Evolutionary conservation across 1,284 basidiomycete species (phyloP).

Genomic region (Peniophora sp.): DNA sequence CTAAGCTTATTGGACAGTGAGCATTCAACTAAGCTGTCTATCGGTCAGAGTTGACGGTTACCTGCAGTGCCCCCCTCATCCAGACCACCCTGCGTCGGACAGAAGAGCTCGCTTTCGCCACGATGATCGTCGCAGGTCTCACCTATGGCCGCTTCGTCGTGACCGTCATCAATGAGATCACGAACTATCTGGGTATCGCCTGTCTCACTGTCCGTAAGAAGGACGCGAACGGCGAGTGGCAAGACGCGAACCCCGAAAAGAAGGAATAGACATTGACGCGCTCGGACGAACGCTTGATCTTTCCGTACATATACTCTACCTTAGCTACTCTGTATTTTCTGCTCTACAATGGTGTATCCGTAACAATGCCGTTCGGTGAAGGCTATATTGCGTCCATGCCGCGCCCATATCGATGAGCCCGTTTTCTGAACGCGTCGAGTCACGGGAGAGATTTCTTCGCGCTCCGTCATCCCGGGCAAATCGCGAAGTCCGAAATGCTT

Average conservation of each 20-base stretch:
- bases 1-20: conserved; percentile 58
- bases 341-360: too few species aligned
- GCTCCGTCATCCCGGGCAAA: neutral
- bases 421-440: conserved; percentile 6
- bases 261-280: conserved; percentile 10
- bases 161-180: conserved; percentile 81
- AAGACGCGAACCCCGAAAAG: conserved; percentile 28
- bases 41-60: conserved; percentile 4
- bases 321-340: too few species aligned
- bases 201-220: conserved; percentile 86
- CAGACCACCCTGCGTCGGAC: conserved; percentile 55
- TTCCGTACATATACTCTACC: too few species aligned
- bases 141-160: conserved; percentile 77
- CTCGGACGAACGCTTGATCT: too few species aligned
- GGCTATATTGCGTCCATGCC: neutral
- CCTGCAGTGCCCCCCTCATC: conserved; percentile 54
- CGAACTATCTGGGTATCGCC: conserved; percentile 80
- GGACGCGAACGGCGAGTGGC: conserved; percentile 69
- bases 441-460: conserved; percentile 1
- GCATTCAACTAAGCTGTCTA: conserved; percentile 22
- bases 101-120: conserved; percentile 62
- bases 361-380: too few species aligned
- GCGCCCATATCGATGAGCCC: neutral
- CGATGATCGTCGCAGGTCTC: conserved; percentile 57
- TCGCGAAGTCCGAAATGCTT: neutral